A percentile compares a stretch with the other conserved stretches of the same genome.
Evolutionary conservation across 441 rosid genomes (phyloP).

Genomic region (Lepidium campestre): DNA sequence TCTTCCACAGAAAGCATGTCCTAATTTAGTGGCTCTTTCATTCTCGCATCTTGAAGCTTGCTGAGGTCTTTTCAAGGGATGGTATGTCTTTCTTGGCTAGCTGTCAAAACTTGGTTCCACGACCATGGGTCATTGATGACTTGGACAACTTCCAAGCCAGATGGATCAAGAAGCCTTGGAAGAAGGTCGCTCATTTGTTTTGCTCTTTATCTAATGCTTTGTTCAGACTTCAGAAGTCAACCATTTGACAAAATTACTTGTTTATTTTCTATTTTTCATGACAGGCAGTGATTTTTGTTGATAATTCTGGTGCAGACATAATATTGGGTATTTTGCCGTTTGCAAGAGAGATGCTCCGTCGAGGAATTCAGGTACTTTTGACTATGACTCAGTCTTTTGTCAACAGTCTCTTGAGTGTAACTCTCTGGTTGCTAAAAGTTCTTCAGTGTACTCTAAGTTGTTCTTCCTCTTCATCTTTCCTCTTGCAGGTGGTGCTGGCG

Average conservation of each 20-base stretch:
- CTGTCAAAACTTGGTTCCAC: slow-evolving; percentile 78
- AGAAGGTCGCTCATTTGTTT: slow-evolving; percentile 51
- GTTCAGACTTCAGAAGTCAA: neutral
- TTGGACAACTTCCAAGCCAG: slow-evolving; percentile 63
- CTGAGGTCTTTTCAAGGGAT: slow-evolving; percentile 89
- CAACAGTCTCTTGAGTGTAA: neutral
- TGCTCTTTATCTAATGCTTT: slow-evolving; percentile 3
- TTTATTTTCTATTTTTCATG: slow-evolving; percentile 15
- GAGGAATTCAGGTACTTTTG: slow-evolving; percentile 74
- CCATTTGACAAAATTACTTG: neutral
- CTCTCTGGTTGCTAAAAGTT: neutral
- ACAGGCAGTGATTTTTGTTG: slow-evolving; percentile 93
- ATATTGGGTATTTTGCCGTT: slow-evolving; percentile 90
- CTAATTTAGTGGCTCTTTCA: neutral
- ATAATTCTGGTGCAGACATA: slow-evolving; percentile 97
- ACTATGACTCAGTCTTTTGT: neutral
- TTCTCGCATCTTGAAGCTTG: slow-evolving; percentile 28
- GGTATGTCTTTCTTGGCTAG: slow-evolving; percentile 90
- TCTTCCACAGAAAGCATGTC: slow-evolving; percentile 35
- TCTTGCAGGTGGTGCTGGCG: slow-evolving; percentile 84
- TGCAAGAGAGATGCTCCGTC: slow-evolving; percentile 82
- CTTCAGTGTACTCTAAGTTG: neutral
- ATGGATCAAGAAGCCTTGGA: slow-evolving; percentile 86
- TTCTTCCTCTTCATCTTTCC: neutral
- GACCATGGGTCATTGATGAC: slow-evolving; percentile 97